Evolutionary conservation across 2,329 filamentous ascomycete genomes (phyloP).

Genomic region (Fusarium decemcellulare): DNA sequence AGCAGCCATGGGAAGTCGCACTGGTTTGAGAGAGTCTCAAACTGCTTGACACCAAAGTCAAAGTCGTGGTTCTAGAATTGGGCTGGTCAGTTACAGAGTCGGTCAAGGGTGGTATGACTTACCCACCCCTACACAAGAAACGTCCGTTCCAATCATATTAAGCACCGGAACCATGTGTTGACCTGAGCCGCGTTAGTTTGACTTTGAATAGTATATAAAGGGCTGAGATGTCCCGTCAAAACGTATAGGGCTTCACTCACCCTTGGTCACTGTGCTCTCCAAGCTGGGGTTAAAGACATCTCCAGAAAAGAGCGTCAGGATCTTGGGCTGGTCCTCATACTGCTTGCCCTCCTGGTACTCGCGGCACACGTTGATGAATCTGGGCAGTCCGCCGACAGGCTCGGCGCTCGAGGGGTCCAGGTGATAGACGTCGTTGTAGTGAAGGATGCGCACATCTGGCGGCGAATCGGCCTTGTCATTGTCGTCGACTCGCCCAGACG

Average conservation of each 20-base stretch:
- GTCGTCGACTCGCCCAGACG: conserved; percentile 42
- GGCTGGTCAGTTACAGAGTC: conserved; percentile 21
- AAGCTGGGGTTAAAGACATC: conserved; percentile 94
- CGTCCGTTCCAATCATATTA: conserved; percentile 82
- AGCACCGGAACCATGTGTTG: conserved; percentile 91
- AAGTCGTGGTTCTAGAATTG: conserved; percentile 84
- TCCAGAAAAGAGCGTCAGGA: conserved; percentile 89
- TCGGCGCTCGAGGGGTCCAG: conserved; percentile 82
- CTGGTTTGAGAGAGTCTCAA: conserved; percentile 78
- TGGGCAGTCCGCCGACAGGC: conserved; percentile 84
- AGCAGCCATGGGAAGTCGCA: conserved; percentile 92
- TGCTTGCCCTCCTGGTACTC: conserved; percentile 77
- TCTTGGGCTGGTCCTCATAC: conserved; percentile 73
- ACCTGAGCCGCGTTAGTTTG: conserved; percentile 55
- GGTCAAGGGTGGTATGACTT: conserved; percentile 34
- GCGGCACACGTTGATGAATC: conserved; percentile 84
- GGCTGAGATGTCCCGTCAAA: not conserved
- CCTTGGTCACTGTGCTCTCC: conserved; percentile 91
- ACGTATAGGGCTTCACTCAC: conserved; percentile 53
- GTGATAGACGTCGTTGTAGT: conserved; percentile 97
- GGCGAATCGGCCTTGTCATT: conserved; percentile 34
- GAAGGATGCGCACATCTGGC: conserved; percentile 84
- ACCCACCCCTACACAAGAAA: conserved; percentile 85
- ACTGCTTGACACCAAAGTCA: conserved; percentile 90
- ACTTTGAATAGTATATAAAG: conserved; percentile 6